Evolutionary conservation across 164 flowering plant genomes (phyloP).

Genomic region (Santalum album): DNA sequence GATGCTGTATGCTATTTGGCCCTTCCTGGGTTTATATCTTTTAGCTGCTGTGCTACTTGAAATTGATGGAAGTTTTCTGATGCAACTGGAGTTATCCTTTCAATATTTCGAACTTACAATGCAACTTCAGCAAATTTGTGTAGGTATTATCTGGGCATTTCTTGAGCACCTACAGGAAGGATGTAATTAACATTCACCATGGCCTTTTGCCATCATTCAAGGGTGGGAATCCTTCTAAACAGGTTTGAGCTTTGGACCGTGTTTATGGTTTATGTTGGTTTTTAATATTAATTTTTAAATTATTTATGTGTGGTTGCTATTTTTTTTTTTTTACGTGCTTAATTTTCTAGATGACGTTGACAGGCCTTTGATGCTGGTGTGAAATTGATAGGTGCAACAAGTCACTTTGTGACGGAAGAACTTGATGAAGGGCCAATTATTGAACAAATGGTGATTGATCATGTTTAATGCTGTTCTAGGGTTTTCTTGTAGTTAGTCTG

Average conservation of each 20-base stretch:
- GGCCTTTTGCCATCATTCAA: slow-evolving; percentile 94
- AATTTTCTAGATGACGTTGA: slow-evolving; percentile 13
- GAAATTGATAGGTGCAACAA: slow-evolving; percentile 89
- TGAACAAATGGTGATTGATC: slow-evolving; percentile 73
- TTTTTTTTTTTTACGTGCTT: background rate
- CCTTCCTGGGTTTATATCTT: background rate
- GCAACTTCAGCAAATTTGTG: slow-evolving; percentile 7
- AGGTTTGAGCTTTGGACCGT: slow-evolving; percentile 32
- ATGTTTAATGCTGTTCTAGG: slow-evolving; percentile 1
- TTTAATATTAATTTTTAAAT: background rate
- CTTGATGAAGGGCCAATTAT: slow-evolving; percentile 89
- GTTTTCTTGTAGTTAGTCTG: background rate
- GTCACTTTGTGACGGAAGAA: slow-evolving; percentile 92
- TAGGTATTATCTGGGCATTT: slow-evolving; percentile 74
- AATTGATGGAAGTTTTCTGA: background rate
- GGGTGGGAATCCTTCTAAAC: slow-evolving; percentile 85
- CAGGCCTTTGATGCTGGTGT: slow-evolving; percentile 94
- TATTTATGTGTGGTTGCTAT: background rate
- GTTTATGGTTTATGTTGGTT: background rate
- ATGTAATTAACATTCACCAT: slow-evolving; percentile 88
- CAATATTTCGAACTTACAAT: background rate
- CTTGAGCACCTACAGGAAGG: slow-evolving; percentile 64
- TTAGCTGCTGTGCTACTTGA: background rate
- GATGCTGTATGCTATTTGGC: background rate
- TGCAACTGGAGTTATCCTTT: background rate